phyloP scores from a whole-genome alignment of 108 stramenopile genomes.

The Schizochytrium sp. region DNA sequence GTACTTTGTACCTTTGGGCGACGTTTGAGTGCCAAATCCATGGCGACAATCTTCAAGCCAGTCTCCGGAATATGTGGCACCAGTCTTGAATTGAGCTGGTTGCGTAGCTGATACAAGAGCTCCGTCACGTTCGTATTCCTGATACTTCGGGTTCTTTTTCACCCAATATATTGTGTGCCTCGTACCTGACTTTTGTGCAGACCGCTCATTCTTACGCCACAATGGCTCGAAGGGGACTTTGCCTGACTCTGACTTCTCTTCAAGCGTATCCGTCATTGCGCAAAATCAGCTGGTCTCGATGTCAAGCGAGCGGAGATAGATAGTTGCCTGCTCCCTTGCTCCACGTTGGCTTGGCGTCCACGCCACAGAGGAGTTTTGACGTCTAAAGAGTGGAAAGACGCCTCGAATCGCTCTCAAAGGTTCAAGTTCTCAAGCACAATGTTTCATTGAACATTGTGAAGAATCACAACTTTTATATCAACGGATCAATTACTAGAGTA shows the following conservation, averaged over 20 bases:
- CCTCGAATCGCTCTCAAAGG: no score
- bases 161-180: conserved; percentile 34
- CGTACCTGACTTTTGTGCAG: conserved; percentile 38
- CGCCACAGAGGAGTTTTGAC: neutral
- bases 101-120: neutral
- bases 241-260: neutral
- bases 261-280: neutral
- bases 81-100: neutral
- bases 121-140: conserved; percentile 5
- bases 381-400: no score
- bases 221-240: conserved; percentile 45
- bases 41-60: conserved; percentile 89
- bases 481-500: no score
- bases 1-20: conserved; percentile 84
- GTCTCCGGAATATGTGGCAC: conserved; percentile 80
- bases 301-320: neutral
- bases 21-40: conserved; percentile 82
- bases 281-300: neutral
- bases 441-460: no score
- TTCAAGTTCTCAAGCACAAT: no score
- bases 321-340: neutral
- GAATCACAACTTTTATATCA: no score
- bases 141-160: neutral
- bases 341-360: neutral
- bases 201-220: conserved; percentile 15